These are phyloP conservation scores for Tetrahymena borealis DNA, from an alignment of 73 alveolate species.

Conservation along the genomic window DNA sequence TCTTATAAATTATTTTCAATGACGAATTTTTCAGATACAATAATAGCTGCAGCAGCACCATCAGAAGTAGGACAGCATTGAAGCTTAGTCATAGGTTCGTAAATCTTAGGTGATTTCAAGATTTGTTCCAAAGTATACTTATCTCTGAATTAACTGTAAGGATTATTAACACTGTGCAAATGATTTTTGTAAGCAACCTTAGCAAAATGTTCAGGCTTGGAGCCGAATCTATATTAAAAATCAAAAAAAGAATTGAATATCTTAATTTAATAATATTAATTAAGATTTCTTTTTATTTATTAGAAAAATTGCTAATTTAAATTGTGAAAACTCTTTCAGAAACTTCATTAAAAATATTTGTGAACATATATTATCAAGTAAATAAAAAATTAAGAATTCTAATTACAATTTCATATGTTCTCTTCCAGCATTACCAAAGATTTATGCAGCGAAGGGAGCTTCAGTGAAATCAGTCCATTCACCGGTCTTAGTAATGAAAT, in stretches of 20 bases:
- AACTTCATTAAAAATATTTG: background rate
- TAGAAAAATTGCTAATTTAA: no score
- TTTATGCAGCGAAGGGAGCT: constrained; percentile 73
- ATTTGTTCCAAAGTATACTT: constrained; percentile 75
- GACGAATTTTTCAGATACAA: constrained; percentile 63
- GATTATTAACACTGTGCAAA: constrained; percentile 71
- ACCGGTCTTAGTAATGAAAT: constrained; percentile 38
- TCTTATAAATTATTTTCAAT: constrained; percentile 55
- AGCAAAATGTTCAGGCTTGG: constrained; percentile 73
- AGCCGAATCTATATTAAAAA: constrained; percentile 46
- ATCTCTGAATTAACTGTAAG: constrained; percentile 74
- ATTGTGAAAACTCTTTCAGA: background rate
- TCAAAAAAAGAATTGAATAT: background rate
- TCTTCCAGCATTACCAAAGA: constrained; percentile 81
- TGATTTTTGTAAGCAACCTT: constrained; percentile 80
- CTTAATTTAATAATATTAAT: background rate
- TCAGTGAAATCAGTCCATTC: constrained; percentile 52
- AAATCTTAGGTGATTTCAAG: constrained; percentile 48
- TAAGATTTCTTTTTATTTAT: no score
- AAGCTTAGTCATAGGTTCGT: constrained; percentile 70
- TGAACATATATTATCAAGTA: background rate
- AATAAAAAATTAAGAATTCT: no score
- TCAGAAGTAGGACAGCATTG: constrained; percentile 85
- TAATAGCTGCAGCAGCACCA: constrained; percentile 82
- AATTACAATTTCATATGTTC: constrained; percentile 70